Conservation (phyloP, 2,329 filamentous ascomycete species). For the Tolypocladium album region DNA sequence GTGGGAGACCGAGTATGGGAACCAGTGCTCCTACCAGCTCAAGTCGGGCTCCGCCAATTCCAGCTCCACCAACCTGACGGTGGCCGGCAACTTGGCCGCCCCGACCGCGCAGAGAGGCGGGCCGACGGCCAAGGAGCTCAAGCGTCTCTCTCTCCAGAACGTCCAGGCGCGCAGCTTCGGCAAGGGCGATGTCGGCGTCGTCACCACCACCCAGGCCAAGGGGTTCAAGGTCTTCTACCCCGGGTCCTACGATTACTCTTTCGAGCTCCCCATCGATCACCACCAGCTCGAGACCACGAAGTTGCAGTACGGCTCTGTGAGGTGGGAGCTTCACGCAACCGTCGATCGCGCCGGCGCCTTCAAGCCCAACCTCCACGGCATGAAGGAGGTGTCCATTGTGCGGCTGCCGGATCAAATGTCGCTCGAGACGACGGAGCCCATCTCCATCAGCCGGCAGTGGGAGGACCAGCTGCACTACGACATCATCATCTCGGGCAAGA, state of each 20-base stretch:
- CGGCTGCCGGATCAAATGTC: slow-evolving; percentile 80
- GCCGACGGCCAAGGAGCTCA: slow-evolving; percentile 37
- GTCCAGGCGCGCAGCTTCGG: slow-evolving; percentile 77
- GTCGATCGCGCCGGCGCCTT: slow-evolving; percentile 84
- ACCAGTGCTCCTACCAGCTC: slow-evolving; percentile 46
- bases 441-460: slow-evolving; percentile 88
- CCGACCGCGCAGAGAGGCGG: slow-evolving; percentile 13
- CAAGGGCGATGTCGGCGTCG: slow-evolving; percentile 61
- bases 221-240: slow-evolving; percentile 82
- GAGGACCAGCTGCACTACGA: slow-evolving; percentile 94
- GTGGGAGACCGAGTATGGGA: slow-evolving; percentile 52
- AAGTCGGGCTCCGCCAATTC: slow-evolving; percentile 26
- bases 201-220: slow-evolving; percentile 49
- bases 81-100: slow-evolving; percentile 8
- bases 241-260: slow-evolving; percentile 56
- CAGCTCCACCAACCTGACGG: slow-evolving; percentile 20
- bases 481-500: slow-evolving; percentile 92
- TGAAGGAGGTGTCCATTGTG: slow-evolving; percentile 73
- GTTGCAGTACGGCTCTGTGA: slow-evolving; percentile 75
- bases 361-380: slow-evolving; percentile 74
- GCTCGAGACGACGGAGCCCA: slow-evolving; percentile 82
- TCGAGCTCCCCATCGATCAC: slow-evolving; percentile 83
- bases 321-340: slow-evolving; percentile 76
- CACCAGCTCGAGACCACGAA: slow-evolving; percentile 82
- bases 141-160: slow-evolving; percentile 68